These are phyloP conservation scores for Carex scoparia DNA, from an alignment of 176 grass and related monocot species.

Conservation along the genomic window DNA sequence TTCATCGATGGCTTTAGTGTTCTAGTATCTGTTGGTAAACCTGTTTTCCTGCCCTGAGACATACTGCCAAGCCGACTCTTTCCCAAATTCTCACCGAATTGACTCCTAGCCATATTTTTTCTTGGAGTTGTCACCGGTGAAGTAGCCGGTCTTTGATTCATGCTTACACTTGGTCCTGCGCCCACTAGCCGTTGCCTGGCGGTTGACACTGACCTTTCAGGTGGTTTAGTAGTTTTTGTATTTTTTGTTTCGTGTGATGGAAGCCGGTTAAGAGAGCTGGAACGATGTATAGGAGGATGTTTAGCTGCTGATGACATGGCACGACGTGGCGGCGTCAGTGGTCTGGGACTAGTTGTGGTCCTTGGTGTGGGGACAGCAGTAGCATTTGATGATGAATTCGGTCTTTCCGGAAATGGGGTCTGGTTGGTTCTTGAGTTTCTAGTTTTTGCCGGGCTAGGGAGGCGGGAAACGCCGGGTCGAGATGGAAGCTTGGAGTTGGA, in stretches of 20 bases:
- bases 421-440: constrained; percentile 3
- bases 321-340: constrained; percentile 1
- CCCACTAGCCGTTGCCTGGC: neutral
- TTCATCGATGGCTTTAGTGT: neutral
- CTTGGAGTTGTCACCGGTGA: constrained; percentile 16
- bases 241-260: constrained; percentile 11
- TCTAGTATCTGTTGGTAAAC: neutral
- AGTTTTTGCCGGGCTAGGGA: neutral
- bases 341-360: constrained; percentile 3
- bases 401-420: neutral
- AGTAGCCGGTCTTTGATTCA: constrained; percentile 25
- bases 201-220: neutral
- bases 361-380: neutral
- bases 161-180: neutral
- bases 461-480: neutral
- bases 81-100: constrained; percentile 20
- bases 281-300: neutral
- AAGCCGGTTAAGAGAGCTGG: constrained; percentile 21
- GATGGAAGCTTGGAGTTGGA: neutral
- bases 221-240: neutral
- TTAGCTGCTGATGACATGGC: neutral
- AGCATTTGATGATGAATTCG: constrained; percentile 3
- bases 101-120: constrained; percentile 10
- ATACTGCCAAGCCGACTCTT: constrained; percentile 11
- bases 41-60: constrained; percentile 1